Base-by-base conservation (phyloP, 345 rosid genomes). In the Gossypium mustelinum region DNA sequence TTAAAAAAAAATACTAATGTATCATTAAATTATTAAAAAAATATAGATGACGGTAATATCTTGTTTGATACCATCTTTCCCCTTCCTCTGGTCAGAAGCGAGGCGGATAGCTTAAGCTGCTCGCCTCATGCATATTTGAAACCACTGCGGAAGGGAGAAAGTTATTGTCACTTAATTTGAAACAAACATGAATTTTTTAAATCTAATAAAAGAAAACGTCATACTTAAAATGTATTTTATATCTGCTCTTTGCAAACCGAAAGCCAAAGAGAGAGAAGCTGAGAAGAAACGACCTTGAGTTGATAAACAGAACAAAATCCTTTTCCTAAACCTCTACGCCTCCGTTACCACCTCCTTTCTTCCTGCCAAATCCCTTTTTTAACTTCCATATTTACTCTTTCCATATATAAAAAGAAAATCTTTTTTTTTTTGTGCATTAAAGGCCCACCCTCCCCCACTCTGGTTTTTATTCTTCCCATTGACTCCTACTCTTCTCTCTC, bases 351-450 rank as follows among this genome's bases (percentile, higher is more conserved):
- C 68, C 68, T 39, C 2, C 25, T 22, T 16, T 18, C 17, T 18
- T 39, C n/a, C 68, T 64, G 47, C 9, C 41, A 64, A 39, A 64
- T n/a, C n/a, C 68, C 48, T 27, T 45, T 45, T 45, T 45, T 29
- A 29, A 29, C 39, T 4, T 29, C 6, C 6, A 29, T 29, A 29
- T 29, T 29, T 29, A 4, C 39, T 29, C 39, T 29, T 29, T 29
- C 39, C 39, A 29, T 29, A 29, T 29, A 29, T 4, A 29, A 29
- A 4, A 29, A 29, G 39, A 29, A 29, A 29, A 29, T 3, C 34
- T 4, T 51, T 16, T 52, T 51, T 14, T 51, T 51, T 56, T 59
- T 14, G 27, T 25, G 76, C 83, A 75, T 75, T 79, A 29, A 77
- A 68, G 68, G 8, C 72, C 12, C 20, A 12, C 51, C 18, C 11